Base-by-base conservation (phyloP, 257 asterid species). In the Nicotiana attenuata region DNA sequence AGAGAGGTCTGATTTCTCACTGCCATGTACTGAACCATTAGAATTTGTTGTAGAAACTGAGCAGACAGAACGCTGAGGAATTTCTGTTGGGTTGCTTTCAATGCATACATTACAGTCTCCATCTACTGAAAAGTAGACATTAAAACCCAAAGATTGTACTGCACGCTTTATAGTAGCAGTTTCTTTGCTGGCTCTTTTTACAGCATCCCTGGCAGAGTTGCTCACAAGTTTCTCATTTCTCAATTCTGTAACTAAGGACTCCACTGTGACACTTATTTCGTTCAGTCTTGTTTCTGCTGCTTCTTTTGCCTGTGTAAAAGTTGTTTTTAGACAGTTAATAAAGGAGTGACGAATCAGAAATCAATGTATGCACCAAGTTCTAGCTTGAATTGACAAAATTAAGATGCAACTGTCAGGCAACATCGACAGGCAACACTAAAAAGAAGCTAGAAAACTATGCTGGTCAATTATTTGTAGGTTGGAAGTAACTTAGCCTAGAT, bases 111-210 rank as follows among this genome's bases (percentile, higher is more conserved):
- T 82, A 85, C 95, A 89, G 83, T 96, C 97, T 71, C 97, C 94
- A 55, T 92, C 97, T 82, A 85, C 97, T 9, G 97, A 91, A 84
- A 92, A 89, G 76, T 89, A 83, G 55, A 96, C 96, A 85, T 89
- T 90, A 69, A 95, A 92, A 35, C 99, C 99, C 57, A 96, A 92
- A 57, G 98, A 90, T 82, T 96, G 93, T 53, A 96, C 69, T 41
- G 98, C 99, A 31, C 98, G 93, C 87, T 87, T 94, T 86, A 94
- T 92, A 55, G 96, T 91, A 10, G 90, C 78, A 77, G 86, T 85
- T 87, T 96, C 99, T 89, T 88, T 92, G 75, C 83, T 91, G 88
- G 97, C 89, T 82, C 80, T 88, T 84, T 89, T 85, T 53, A 93
- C 97, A 85, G 87, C 88, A 80, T 94, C 97, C 89, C 86, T 87